A percentile compares a stretch with the other conserved stretches of the same genome.
Evolutionary conservation across 495 filamentous ascomycete species (phyloP).

Genomic region (Penicillium atrosanguineum): DNA sequence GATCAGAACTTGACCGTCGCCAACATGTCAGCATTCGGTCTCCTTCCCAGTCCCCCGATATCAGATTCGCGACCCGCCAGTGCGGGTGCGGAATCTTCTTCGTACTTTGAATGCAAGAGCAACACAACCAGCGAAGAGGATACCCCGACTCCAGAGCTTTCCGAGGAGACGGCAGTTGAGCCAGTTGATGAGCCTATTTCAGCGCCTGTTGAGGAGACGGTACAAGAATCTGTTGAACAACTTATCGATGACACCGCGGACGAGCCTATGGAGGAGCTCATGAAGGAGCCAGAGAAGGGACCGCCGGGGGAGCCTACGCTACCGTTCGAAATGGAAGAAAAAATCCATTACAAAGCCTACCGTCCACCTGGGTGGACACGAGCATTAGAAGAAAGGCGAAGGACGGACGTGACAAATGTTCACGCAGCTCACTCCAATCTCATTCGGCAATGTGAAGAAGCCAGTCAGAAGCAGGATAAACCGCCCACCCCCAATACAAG

Average conservation of each 20-base stretch:
- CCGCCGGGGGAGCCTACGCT: not conserved
- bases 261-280: not conserved
- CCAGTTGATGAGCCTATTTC: not conserved
- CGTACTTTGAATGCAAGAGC: slow-evolving; percentile 32
- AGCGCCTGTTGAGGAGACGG: slow-evolving; percentile 1
- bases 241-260: not conserved
- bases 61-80: slow-evolving; percentile 36
- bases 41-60: slow-evolving; percentile 43
- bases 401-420: slow-evolving; percentile 30
- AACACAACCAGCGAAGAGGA: slow-evolving; percentile 2
- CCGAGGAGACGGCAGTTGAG: not conserved
- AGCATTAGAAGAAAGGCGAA: slow-evolving; percentile 6
- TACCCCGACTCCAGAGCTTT: not conserved
- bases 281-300: not conserved
- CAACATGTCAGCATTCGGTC: slow-evolving; percentile 38
- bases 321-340: slow-evolving; percentile 1
- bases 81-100: slow-evolving; percentile 25
- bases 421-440: slow-evolving; percentile 41
- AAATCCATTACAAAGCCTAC: slow-evolving; percentile 13
- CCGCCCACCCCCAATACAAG: not conserved
- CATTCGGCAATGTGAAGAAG: slow-evolving; percentile 29
- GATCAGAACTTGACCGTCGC: slow-evolving; percentile 38
- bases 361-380: slow-evolving; percentile 12
- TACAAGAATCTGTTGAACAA: not conserved
- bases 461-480: slow-evolving; percentile 5